phyloP scores from a whole-genome alignment of 2,329 filamentous ascomycete genomes.

The Nothomitra cinnamomea region DNA sequence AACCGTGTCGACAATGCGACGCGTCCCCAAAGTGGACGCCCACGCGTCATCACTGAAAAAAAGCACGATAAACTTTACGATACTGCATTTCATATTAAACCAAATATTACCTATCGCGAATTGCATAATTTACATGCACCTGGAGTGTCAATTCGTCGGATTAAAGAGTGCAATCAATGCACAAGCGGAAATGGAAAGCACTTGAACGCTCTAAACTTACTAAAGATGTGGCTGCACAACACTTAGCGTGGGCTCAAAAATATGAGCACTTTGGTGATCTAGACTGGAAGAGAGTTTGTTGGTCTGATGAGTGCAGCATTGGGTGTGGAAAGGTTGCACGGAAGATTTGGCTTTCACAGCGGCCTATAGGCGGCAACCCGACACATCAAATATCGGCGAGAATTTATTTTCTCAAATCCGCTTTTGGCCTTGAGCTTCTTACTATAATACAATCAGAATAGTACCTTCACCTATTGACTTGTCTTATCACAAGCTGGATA shows the following conservation, averaged over 20 bases:
- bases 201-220: not conserved
- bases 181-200: not conserved
- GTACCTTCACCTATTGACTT: too few relatives aligned
- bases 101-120: too few relatives aligned
- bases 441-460: too few relatives aligned
- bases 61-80: not conserved
- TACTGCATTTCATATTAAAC: not conserved
- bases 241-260: not conserved
- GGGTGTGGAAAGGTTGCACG: not conserved
- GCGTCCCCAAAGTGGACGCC: not conserved
- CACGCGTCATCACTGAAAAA: not conserved
- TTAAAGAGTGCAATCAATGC: not conserved
- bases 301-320: slow-evolving; percentile 1
- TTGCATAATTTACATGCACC: not conserved
- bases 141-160: not conserved
- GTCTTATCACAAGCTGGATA: too few relatives aligned
- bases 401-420: too few relatives aligned
- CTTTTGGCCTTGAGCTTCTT: too few relatives aligned
- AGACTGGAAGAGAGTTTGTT: slow-evolving; percentile 1
- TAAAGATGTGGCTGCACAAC: not conserved
- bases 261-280: not conserved
- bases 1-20: not conserved
- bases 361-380: too few relatives aligned
- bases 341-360: not conserved
- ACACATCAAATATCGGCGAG: too few relatives aligned